Base-by-base conservation (phyloP, 2,329 filamentous ascomycete genomes). In the Drechslera avenae region DNA sequence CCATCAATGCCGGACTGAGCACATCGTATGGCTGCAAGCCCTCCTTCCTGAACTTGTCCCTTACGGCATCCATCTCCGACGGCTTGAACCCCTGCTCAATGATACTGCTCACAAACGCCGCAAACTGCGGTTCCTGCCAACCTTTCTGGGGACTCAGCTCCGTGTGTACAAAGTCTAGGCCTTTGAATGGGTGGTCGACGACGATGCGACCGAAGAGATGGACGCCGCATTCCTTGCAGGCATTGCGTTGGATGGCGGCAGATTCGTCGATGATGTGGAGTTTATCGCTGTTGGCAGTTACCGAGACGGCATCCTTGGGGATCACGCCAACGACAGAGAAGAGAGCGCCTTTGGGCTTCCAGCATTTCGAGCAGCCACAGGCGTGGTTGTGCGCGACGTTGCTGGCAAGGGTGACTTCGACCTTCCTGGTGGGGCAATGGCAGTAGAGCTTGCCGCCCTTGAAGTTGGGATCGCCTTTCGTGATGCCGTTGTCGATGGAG, bases 51-150 rank as follows among this genome's bases (percentile, higher is more conserved):
- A 88, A 78, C 68, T 77, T 80, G 2, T 52, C 58, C 34, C 86
- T 76, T 3, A 88, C 81, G 14, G 76, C 79, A 40, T 77, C 79
- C 62, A 86, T 86, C 30, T 76, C 74, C 13, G 73, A 67, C 0
- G 85, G 81, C 39, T 80, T 71, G 60, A 83, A 86, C 1, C 86
- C 86, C 65, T 87, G 84, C 79, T 88, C 86, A 52, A 88, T 86
- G 51, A 88, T 83, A 48, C 81, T 85, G 30, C 81, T 84, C 32
- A 88, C 85, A 53, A 88, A 89, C 0, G 81, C 86, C 2, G 86
- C 86, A 59, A 88, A 89, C 64, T 88, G 85, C 5, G 85, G 85
- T 74, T 87, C 86, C 73, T 88, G 85, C 85, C 86, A 88, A n/a
- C 85, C 85, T 66, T 81, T 78, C 46, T 80, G 71, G 42, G 80